Percentiles rank a stretch among this genome's conserved stretches.
These are phyloP conservation scores for Phytophthora fragariaefolia DNA, from an alignment of 352 stramenopile species.

Conservation along the genomic window DNA sequence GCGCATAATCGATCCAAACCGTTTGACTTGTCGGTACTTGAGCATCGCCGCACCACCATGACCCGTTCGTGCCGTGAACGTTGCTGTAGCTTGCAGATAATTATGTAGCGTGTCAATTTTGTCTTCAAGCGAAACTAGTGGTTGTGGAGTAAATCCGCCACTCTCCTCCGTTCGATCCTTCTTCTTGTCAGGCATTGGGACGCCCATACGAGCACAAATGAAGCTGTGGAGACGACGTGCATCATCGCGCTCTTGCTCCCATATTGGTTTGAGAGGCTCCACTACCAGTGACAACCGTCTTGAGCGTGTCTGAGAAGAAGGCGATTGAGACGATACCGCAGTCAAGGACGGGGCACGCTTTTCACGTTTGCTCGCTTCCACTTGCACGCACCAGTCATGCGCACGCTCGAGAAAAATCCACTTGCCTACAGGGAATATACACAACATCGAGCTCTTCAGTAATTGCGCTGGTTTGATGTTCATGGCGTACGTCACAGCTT, in stretches of 20 bases:
- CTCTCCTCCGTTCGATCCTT: conserved; percentile 40
- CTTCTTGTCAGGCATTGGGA: conserved; percentile 31
- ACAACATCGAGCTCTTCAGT: conserved; percentile 65
- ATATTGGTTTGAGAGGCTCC: conserved; percentile 24
- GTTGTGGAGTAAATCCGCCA: conserved; percentile 54
- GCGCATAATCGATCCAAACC: conserved; percentile 74
- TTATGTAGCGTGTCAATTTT: conserved; percentile 74
- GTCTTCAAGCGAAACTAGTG: conserved; percentile 53
- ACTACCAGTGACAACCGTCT: conserved; percentile 3
- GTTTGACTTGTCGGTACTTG: conserved; percentile 73
- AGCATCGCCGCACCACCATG: conserved; percentile 42
- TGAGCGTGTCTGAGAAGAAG: not conserved
- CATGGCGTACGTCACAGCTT: conserved; percentile 57
- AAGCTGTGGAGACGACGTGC: conserved; percentile 64
- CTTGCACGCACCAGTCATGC: conserved; percentile 72
- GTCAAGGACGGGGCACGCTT: conserved; percentile 32
- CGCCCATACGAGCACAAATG: conserved; percentile 65
- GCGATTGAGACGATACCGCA: not conserved
- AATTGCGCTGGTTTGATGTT: conserved; percentile 32
- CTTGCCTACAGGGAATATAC: conserved; percentile 53
- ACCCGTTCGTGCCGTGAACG: conserved; percentile 10
- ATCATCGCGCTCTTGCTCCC: conserved; percentile 62
- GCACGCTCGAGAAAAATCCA: conserved; percentile 64
- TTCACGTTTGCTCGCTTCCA: conserved; percentile 56
- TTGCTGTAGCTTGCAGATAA: conserved; percentile 51